These are phyloP conservation scores for Globisporangium solare DNA, from an alignment of 352 stramenopile species.

Conservation along the genomic window DNA sequence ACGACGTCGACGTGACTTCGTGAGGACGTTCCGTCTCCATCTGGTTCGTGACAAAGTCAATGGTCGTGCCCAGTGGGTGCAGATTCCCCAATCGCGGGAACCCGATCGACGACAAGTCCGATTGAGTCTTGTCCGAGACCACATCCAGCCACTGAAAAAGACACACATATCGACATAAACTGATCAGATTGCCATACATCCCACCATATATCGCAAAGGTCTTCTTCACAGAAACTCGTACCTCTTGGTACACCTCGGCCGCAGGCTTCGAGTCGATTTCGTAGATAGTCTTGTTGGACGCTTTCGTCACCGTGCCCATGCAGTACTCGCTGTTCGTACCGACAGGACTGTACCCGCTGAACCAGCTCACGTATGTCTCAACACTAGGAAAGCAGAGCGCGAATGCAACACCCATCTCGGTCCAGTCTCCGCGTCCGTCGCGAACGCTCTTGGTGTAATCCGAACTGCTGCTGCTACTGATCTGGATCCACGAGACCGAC, in stretches of 20 bases:
- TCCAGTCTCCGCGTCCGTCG: conserved; percentile 68
- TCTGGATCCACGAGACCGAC: conserved; percentile 81
- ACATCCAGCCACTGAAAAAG: conserved; percentile 64
- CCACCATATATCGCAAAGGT: neutral
- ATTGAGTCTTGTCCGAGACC: conserved; percentile 68
- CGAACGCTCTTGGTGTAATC: conserved; percentile 77
- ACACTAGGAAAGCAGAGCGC: conserved; percentile 82
- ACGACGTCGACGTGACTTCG: conserved; percentile 47
- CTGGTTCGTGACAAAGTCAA: conserved; percentile 74
- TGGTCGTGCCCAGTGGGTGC: conserved; percentile 76
- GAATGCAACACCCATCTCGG: conserved; percentile 79
- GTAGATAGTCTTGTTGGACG: conserved; percentile 80
- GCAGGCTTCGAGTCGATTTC: conserved; percentile 83
- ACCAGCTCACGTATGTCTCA: conserved; percentile 85
- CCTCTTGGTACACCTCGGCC: conserved; percentile 79
- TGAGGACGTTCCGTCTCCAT: conserved; percentile 57
- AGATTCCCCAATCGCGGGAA: conserved; percentile 82
- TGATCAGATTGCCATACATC: too few species aligned
- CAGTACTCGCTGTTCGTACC: conserved; percentile 72
- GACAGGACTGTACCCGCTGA: conserved; percentile 81
- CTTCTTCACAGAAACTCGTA: conserved; percentile 11
- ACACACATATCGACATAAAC: neutral
- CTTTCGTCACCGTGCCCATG: conserved; percentile 84
- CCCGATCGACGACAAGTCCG: conserved; percentile 65
- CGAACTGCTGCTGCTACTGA: conserved; percentile 77